These are phyloP conservation scores for Zygosaccharomyces pseudobailii DNA, from an alignment of 1,139 yeast genomes.

Conservation along the genomic window DNA sequence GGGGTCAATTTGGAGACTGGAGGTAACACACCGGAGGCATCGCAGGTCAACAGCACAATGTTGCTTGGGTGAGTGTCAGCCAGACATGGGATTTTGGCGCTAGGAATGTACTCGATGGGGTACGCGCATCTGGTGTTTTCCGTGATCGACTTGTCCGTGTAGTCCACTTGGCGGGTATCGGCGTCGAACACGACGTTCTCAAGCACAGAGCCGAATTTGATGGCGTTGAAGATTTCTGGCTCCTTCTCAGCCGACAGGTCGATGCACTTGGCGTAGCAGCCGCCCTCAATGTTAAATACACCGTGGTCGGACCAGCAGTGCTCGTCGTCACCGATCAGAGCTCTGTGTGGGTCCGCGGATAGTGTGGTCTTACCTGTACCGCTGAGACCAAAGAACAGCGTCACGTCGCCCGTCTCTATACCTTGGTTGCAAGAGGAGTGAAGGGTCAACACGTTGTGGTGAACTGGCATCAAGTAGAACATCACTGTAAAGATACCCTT, in stretches of 20 bases:
- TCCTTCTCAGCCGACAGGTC: constrained; percentile 88
- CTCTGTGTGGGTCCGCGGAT: constrained; percentile 93
- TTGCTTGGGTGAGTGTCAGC: constrained; percentile 90
- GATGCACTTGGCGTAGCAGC: constrained; percentile 97
- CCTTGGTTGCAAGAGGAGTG: constrained; percentile 98
- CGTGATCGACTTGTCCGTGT: constrained; percentile 74
- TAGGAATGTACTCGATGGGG: constrained; percentile 95
- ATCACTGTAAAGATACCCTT: constrained; percentile 98
- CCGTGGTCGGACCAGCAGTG: constrained; percentile 99
- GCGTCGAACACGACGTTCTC: constrained; percentile 92
- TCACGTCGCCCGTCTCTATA: constrained; percentile 54
- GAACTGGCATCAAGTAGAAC: constrained; percentile 98
- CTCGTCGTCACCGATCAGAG: constrained; percentile 96
- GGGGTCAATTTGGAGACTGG: constrained; percentile 92
- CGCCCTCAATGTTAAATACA: constrained; percentile 99
- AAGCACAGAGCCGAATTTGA: constrained; percentile 87
- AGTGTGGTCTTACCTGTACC: constrained; percentile 99
- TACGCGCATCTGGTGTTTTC: constrained; percentile 98
- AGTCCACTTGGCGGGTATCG: constrained; percentile 76
- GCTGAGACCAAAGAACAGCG: constrained; percentile 92
- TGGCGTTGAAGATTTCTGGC: constrained; percentile 95
- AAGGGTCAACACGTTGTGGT: constrained; percentile 83
- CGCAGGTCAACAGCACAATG: constrained; percentile 91
- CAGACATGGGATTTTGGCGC: constrained; percentile 92
- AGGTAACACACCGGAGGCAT: constrained; percentile 96